phyloP scores from a whole-genome alignment of 2,329 filamentous ascomycete genomes.

The Botrytis pseudocinerea region DNA sequence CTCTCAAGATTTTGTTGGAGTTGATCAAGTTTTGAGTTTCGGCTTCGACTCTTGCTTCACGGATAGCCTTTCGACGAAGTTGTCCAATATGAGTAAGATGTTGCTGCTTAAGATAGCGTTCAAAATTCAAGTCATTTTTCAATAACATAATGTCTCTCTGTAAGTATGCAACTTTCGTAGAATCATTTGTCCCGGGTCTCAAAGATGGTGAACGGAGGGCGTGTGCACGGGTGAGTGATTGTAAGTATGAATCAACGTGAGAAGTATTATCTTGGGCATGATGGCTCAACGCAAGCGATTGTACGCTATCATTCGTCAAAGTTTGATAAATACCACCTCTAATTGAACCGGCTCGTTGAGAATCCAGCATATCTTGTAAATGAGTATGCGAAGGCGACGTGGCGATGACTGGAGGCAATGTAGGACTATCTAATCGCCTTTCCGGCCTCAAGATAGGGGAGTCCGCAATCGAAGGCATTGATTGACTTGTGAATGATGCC shows the following conservation, averaged over 20 bases:
- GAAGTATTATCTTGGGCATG: constrained; percentile 30
- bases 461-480: constrained; percentile 49
- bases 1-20: constrained; percentile 71
- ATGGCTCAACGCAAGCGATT: constrained; percentile 42
- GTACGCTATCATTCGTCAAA: constrained; percentile 57
- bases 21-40: constrained; percentile 81
- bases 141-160: constrained; percentile 74
- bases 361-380: constrained; percentile 60
- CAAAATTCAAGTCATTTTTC: constrained; percentile 79
- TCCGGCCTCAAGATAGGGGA: constrained; percentile 39
- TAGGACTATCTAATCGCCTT: constrained; percentile 58
- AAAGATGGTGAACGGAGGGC: constrained; percentile 37
- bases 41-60: constrained; percentile 75
- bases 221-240: constrained; percentile 33
- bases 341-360: constrained; percentile 53
- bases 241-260: constrained; percentile 37
- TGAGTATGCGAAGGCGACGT: constrained; percentile 54
- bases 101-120: constrained; percentile 80
- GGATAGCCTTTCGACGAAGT: constrained; percentile 71
- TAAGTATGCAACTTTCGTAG: constrained; percentile 53
- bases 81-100: constrained; percentile 81
- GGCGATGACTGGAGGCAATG: constrained; percentile 53
- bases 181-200: constrained; percentile 36
- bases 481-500: constrained; percentile 53
- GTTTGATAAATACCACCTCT: constrained; percentile 58